Evolutionary conservation across 2,329 filamentous ascomycete genomes (phyloP), one percentile per base, ranked within the genome.

Genomic region (Aspergillus glaucus): DNA sequence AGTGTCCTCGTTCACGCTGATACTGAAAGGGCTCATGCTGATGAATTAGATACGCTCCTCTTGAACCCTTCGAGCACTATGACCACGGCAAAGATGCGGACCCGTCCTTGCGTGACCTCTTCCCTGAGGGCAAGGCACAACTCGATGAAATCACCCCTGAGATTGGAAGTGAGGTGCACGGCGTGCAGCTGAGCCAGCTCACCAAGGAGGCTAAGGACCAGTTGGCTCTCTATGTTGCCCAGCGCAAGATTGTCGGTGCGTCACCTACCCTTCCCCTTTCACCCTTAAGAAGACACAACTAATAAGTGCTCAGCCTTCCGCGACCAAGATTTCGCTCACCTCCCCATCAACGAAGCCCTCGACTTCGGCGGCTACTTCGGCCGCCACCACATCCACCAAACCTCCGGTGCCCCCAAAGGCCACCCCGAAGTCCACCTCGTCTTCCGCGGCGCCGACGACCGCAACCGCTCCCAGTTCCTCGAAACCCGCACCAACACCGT

Each of bases 81-180:
- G 87, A 92, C 48, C 86, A 86, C 59, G 87, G 87, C 57, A 84
- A 84, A 59, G 84, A 89, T 57, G 87, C 87, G 43, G 85, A 91
- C 62, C 73, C 79, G 1, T 70, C 74, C 1, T 89, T 85, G 60
- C 78, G 81, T 0, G 86, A 90, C 54, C 79, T 92, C 2, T 73
- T 92, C 1, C 73, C 76, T 2, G 58, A 65, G 40, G 67, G 55
- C 36, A 57, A 64, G 51, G 62, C 53, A 32, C 68, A 75, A 28
- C 69, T 83, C 39, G 76, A 72, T 9, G 75, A 90, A 19, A 69
- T 91, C 34, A 89, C 86, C 1, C 85, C 86, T 1, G 82, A 79
- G 43, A 90, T 87, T 55, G 87, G 87, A 49, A 81, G 84, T 14
- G 86, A 90, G 62, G 74, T 92, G 28, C 75, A 72, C 3, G 86